Evolutionary conservation across 331 rosid species (phyloP).

Genomic region (Telfairia occidentalis): DNA sequence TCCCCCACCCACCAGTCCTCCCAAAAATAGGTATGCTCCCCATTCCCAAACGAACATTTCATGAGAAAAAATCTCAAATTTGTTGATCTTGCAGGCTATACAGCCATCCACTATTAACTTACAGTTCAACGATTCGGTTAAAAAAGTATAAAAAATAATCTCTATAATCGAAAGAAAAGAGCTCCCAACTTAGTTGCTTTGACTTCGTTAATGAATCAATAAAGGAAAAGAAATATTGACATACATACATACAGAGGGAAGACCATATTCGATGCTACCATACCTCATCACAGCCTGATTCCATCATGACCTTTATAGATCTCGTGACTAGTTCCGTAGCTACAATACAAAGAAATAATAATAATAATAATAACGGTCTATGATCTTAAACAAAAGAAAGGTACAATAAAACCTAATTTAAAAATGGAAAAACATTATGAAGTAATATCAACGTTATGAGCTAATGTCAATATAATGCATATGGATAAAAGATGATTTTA

Average conservation of each 20-base stretch:
- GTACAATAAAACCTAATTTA: not conserved
- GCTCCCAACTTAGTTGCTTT: not conserved
- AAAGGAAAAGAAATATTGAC: not conserved
- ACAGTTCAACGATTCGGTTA: not conserved
- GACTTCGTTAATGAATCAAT: not conserved
- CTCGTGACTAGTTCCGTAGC: conserved; percentile 89
- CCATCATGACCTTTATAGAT: conserved; percentile 87
- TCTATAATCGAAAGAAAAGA: not conserved
- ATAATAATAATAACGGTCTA: not conserved
- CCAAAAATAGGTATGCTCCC: too few relatives aligned
- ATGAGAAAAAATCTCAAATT: too few relatives aligned
- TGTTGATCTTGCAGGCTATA: not conserved
- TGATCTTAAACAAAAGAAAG: not conserved
- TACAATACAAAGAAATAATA: conserved; percentile 22
- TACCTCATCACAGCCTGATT: conserved; percentile 98
- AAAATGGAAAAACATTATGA: not conserved
- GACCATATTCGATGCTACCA: conserved; percentile 1
- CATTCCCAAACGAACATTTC: too few relatives aligned
- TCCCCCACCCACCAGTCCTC: too few relatives aligned
- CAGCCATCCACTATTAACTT: not conserved
- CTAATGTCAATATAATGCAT: not conserved
- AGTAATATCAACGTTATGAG: not conserved
- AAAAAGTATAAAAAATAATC: not conserved
- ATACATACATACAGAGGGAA: not conserved
- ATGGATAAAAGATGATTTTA: not conserved